phyloP scores from a whole-genome alignment of 2,329 filamentous ascomycete species.

The Penicillium sp. region DNA sequence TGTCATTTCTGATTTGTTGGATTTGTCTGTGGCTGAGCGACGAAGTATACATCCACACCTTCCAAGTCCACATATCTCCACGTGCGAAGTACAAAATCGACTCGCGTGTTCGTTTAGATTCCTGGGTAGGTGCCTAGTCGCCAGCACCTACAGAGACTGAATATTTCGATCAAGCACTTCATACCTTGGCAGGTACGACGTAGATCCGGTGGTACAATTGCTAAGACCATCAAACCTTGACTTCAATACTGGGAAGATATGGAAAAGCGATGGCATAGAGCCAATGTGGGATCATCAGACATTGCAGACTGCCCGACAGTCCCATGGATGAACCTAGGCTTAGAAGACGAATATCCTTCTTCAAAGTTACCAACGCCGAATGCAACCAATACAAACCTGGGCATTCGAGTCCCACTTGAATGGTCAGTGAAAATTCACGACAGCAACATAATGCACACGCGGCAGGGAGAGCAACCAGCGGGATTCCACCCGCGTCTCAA shows the following conservation, averaged over 20 bases:
- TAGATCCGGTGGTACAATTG: too few species aligned
- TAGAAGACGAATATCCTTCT: neutral
- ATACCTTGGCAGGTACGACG: neutral
- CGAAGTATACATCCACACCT: neutral
- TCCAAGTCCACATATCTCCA: too few species aligned
- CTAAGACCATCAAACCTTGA: too few species aligned
- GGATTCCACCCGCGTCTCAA: conserved; percentile 10
- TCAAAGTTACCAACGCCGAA: conserved; percentile 7
- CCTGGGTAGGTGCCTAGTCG: neutral
- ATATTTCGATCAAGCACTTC: too few species aligned
- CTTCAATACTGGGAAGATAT: neutral
- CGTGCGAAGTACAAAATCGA: neutral
- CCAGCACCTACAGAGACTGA: neutral
- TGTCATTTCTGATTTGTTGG: conserved; percentile 4
- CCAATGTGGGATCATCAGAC: neutral
- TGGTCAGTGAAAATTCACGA: neutral
- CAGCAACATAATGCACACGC: conserved; percentile 1
- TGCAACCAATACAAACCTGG: neutral
- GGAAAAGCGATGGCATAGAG: neutral
- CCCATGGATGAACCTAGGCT: neutral
- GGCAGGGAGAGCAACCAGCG: neutral
- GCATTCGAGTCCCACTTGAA: conserved; percentile 5
- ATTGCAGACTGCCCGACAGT: neutral
- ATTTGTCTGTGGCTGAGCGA: conserved; percentile 1
- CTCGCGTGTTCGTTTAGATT: neutral